Base-by-base conservation (phyloP, 768 basidiomycete genomes). In the Strobilomyces dryophilus region DNA sequence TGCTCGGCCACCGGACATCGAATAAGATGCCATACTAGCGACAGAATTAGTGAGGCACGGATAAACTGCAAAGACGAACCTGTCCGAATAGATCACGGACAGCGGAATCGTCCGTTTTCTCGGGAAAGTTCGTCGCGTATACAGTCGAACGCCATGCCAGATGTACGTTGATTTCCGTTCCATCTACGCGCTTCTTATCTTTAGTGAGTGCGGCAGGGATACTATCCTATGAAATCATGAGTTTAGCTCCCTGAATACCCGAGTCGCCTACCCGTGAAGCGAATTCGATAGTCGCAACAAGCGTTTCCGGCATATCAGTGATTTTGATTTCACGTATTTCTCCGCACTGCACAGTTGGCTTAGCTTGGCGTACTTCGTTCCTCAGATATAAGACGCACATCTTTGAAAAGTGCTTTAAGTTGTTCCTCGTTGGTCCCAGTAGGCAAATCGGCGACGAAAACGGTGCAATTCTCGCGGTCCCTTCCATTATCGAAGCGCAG, bases 1-100 rank as follows among this genome's bases (percentile, higher is more conserved):
- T 95, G 71, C 92, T 95, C 6, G 97, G 97, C 95, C 95, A 98
- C 31, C 97, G 88, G 17, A 93, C 89, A 58, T 98, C 95, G 55
- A 98, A 90, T 49, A 99, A 80, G 5, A 78, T 80, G 10, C 97
- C 97, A 70, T 89, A 94, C 93, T 97, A 51, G 1, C 11, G 24
- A 49, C 61, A 43, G 53, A 24, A 32, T 57, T 34, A 50, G 47
- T 1, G 37, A 41, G 29, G 34, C 9, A 46, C 41, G 1, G 11
- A 32, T 18, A 24, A 39, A 31, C 2, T 27, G 45, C 3, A 12
- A 7, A 37, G 34, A 61, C 78, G 44, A 54, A 95, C 95, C 75
- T 84, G 78, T 48, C 78, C 80, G 66, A 99, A 97, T 12, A 97
- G 67, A 41, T 82, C 73, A 24, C 93, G 76, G 50, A 98, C 80